phyloP scores from a whole-genome alignment of 108 stramenopile genomes.

The Seminavis robusta region DNA sequence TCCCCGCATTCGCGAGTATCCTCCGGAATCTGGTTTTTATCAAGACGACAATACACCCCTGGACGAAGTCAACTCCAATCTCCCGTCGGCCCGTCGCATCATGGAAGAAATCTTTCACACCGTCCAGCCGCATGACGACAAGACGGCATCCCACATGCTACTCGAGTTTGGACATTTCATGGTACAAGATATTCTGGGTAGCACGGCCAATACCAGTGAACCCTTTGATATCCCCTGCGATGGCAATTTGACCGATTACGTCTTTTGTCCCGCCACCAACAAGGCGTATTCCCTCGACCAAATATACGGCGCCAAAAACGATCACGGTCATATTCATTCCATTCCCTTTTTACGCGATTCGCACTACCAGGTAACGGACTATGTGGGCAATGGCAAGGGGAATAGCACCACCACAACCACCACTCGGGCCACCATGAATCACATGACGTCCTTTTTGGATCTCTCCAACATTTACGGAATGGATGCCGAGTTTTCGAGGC shows the following conservation, averaged over 20 bases:
- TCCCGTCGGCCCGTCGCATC: slow-evolving; percentile 11
- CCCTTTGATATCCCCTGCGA: slow-evolving; percentile 5
- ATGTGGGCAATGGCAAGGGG: too few species aligned
- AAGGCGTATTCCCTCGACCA: neutral
- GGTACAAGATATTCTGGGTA: neutral
- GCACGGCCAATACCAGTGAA: neutral
- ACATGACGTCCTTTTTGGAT: slow-evolving; percentile 15
- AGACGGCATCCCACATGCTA: slow-evolving; percentile 8
- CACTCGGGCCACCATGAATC: slow-evolving; percentile 16
- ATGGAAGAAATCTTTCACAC: slow-evolving; percentile 7
- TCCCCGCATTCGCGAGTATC: too few species aligned
- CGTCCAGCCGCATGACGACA: slow-evolving; percentile 5
- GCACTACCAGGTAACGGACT: neutral
- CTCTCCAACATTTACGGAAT: slow-evolving; percentile 23
- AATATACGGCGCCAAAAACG: neutral
- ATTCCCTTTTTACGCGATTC: neutral
- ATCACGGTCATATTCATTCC: neutral
- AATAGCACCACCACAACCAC: too few species aligned
- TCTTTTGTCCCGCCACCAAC: neutral
- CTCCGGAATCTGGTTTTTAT: too few species aligned
- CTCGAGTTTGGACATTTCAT: slow-evolving; percentile 3
- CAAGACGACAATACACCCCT: too few species aligned
- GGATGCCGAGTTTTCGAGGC: too few species aligned
- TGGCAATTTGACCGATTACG: neutral
- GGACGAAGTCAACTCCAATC: slow-evolving; percentile 2